phyloP scores from a whole-genome alignment of 2,329 filamentous ascomycete species.

The Cladophialophora psammophila region DNA sequence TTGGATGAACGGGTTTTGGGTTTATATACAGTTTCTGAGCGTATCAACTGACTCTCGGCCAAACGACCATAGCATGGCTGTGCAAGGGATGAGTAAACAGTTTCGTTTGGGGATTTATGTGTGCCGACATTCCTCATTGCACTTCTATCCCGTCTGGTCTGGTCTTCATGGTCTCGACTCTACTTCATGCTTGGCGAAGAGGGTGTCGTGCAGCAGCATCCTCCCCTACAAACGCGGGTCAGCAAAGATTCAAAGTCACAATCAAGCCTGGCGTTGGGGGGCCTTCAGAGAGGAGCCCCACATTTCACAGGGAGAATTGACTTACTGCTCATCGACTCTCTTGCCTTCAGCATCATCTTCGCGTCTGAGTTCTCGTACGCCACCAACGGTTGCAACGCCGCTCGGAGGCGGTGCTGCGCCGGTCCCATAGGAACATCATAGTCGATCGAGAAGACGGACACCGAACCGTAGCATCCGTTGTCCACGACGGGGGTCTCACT shows the following conservation, averaged over 20 bases:
- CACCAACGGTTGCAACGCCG: slow-evolving; percentile 26
- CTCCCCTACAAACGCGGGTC: slow-evolving; percentile 13
- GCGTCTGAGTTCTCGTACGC: slow-evolving; percentile 17
- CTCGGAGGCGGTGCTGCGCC: slow-evolving; percentile 23
- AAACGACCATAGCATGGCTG: no score
- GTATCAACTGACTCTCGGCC: no score
- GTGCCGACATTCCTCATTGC: neutral
- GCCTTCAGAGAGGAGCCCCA: neutral
- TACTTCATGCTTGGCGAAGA: slow-evolving; percentile 25
- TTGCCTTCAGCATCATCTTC: slow-evolving; percentile 30
- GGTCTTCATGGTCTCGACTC: neutral
- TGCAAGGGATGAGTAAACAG: neutral
- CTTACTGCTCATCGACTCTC: slow-evolving; percentile 29
- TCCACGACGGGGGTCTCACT: slow-evolving; percentile 60
- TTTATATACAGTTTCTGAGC: no score
- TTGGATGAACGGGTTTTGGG: no score
- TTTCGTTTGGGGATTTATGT: neutral
- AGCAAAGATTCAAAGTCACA: neutral
- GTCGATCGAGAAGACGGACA: slow-evolving; percentile 60
- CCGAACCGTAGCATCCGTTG: slow-evolving; percentile 49
- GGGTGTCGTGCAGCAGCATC: slow-evolving; percentile 23
- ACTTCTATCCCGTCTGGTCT: neutral
- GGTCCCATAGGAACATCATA: slow-evolving; percentile 55
- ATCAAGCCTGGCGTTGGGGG: neutral
- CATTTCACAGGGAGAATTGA: neutral